phyloP scores from a whole-genome alignment of 306 rosid genomes.

The Heteromeles arbutifolia region DNA sequence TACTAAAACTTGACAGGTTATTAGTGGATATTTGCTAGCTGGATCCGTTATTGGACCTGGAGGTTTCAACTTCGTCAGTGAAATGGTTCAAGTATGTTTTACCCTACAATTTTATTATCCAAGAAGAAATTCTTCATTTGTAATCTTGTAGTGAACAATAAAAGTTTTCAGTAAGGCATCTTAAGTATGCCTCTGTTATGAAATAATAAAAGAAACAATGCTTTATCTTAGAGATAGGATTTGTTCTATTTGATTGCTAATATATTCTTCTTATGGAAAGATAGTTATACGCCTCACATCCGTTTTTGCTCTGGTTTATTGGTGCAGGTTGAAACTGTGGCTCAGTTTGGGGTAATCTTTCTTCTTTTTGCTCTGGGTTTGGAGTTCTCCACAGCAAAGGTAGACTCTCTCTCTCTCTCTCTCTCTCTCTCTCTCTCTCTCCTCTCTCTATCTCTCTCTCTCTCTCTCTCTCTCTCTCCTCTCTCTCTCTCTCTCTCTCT shows the following conservation, averaged over 20 bases:
- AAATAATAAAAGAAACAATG: not conserved
- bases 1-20: slow-evolving; percentile 33
- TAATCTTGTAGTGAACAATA: not conserved
- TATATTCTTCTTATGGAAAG: not conserved
- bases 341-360: slow-evolving; percentile 98
- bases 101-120: not conserved
- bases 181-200: not conserved
- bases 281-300: not conserved
- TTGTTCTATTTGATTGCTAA: not conserved
- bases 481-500: slow-evolving; percentile 1
- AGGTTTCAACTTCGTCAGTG: slow-evolving; percentile 47
- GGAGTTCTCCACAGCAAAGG: slow-evolving; percentile 91
- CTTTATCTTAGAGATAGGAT: not conserved
- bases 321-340: slow-evolving; percentile 95
- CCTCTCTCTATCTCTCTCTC: slow-evolving; percentile 9
- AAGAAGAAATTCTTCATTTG: not conserved
- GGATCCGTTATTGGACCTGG: slow-evolving; percentile 56
- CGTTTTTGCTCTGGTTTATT: slow-evolving; percentile 3
- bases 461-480: slow-evolving; percentile 3
- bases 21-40: slow-evolving; percentile 50
- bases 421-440: not conserved
- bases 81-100: slow-evolving; percentile 52
- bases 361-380: slow-evolving; percentile 95
- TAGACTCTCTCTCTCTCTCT: slow-evolving; percentile 13
- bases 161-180: not conserved